phyloP scores from a whole-genome alignment of 305 asterid species.

The Rubia balearica region DNA sequence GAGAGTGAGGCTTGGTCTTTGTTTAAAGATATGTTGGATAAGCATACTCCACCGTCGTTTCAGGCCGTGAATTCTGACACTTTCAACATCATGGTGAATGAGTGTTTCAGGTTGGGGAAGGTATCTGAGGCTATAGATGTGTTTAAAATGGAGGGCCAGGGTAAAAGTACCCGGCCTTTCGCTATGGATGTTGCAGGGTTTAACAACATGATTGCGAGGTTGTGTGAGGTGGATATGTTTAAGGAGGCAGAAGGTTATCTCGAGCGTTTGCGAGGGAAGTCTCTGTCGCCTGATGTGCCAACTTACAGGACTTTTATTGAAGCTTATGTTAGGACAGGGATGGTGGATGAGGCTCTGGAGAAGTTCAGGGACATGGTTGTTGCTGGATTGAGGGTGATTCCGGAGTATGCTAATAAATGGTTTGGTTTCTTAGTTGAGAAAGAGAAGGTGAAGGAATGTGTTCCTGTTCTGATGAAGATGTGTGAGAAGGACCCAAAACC shows the following conservation, averaged over 20 bases:
- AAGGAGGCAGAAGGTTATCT: conserved; percentile 66
- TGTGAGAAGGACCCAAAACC: conserved; percentile 70
- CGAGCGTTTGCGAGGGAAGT: conserved; percentile 44
- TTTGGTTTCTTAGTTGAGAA: conserved; percentile 62
- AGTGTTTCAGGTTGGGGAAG: conserved; percentile 68
- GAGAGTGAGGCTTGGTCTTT: conserved; percentile 73
- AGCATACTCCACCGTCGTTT: conserved; percentile 86
- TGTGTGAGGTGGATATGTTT: conserved; percentile 73
- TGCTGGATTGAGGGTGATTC: conserved; percentile 71
- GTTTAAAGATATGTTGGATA: conserved; percentile 78
- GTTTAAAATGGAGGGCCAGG: conserved; percentile 73
- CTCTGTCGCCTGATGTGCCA: conserved; percentile 67
- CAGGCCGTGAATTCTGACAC: conserved; percentile 89
- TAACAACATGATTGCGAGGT: conserved; percentile 64
- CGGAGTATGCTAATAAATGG: conserved; percentile 70
- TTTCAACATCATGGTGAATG: conserved; percentile 62
- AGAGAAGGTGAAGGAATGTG: conserved; percentile 52
- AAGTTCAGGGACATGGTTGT: conserved; percentile 70
- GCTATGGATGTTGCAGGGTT: conserved; percentile 84
- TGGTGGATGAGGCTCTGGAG: conserved; percentile 48
- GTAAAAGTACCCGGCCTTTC: conserved; percentile 69
- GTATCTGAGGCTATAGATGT: conserved; percentile 64
- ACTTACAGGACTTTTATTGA: conserved; percentile 69
- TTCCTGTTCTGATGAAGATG: conserved; percentile 61
- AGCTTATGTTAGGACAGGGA: conserved; percentile 52